Evolutionary conservation across 768 basidiomycete species (phyloP), one percentile per base, ranked within the genome.

Genomic region (Kockovaella imperatae): DNA sequence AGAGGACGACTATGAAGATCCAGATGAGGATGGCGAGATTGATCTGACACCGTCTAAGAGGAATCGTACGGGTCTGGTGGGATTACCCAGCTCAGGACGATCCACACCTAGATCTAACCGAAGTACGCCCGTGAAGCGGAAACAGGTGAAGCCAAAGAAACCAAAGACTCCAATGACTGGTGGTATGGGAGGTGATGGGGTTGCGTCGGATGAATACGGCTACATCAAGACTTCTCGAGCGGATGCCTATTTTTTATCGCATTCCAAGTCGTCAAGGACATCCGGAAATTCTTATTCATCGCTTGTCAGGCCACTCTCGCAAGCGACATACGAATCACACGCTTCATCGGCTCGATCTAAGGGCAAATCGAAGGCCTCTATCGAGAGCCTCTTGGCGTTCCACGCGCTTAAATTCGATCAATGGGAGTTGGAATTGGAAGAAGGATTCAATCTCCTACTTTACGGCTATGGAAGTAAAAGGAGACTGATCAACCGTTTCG

Each of bases 401-500:
- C 73, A 62, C 58, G 70, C 29, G 15, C 55, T 67, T 4, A 72
- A 56, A 35, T 68, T 42, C 24, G 52, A 53, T n/a, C 78, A 81
- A 35, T 84, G 83, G 67, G 71, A 78, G 35, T 73, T 76, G 52
- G 88, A 96, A 69, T 76, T 96, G 21, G 73, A 75, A 2, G 79
- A 83, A 64, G 90, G 88, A 1, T 96, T 89, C 76, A 90, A 87
- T 68, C 73, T 96, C 35, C 70, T 91, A 17, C 82, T 87, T 69
- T 87, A 88, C 60, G 93, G 93, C 1, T 79, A 81, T 60, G 93
- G 93, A 4, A 91, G 87, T 17, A 99, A 99, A 68, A 77, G 87
- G 47, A 68, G 64, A 15, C 56, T 84, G 7, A 74, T 99, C 26
- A 86, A 93, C 64, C 74, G 78, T 18, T 86, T 95, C 47, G 87